Base-by-base conservation (phyloP, 192 early-diverging fungal species). In the Ambispora gerdemannii region DNA sequence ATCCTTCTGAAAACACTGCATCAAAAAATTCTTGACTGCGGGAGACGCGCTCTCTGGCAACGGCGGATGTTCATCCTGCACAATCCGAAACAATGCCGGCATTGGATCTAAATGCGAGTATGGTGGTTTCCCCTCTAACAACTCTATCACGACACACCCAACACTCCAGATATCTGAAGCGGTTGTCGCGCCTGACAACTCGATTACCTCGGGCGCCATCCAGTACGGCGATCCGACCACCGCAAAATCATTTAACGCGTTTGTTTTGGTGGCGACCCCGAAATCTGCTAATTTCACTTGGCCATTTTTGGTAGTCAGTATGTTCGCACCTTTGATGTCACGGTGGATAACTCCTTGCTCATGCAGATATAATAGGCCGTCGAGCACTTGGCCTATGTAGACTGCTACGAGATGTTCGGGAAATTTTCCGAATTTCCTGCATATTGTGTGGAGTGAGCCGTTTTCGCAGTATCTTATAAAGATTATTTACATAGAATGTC, bases 271-370 rank as follows among this genome's bases (percentile, higher is more conserved):
- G 1, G 88, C 86, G 0, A 91, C 88, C 56, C 90, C 90, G 81
- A 91, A 91, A 63, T 91, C 89, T 0, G 89, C 88, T n/a, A 91
- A 80, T 71, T 91, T 91, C 4, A 90, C 87, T 8, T 83, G 61
- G 20, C 88, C 88, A 49, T 89, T 84, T 65, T 90, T 90, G 0
- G 89, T 85, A 24, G 87, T 79, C 22, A 91, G 73, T 6, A 91
- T 86, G 71, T 91, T 91, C 59, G 82, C 86, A 68, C 92, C 91
- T 82, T 99, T 99, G 55, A 98, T 91, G 65, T 95, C 95, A 27
- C 94, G 88, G 72, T 96, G 95, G 27, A 98, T 82, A 56, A 96
- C 91, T 27, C 92, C 90, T 55, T 80, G 83, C 19, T 82, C 80
- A 75, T 99, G 97, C 64, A 99, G 85, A 70, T 92, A 96, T 22